Conservation (phyloP, 176 grass and related monocot species). For the Thalia dealbata region DNA sequence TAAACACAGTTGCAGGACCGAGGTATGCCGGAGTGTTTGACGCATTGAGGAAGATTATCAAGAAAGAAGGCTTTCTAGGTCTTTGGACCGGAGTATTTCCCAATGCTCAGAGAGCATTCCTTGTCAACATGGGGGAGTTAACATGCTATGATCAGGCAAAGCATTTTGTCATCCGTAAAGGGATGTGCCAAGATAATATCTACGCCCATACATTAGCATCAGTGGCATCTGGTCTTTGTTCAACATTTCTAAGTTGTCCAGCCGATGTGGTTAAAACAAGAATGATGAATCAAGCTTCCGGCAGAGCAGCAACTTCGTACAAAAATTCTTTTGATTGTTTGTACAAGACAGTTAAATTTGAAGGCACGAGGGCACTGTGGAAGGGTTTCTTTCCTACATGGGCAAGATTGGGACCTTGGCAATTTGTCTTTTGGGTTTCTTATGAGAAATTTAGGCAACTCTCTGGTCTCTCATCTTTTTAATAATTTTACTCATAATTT, state of each 20-base stretch:
- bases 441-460: slow-evolving; percentile 52
- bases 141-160: slow-evolving; percentile 79
- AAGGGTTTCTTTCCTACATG: slow-evolving; percentile 83
- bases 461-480: slow-evolving; percentile 71
- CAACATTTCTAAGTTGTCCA: slow-evolving; percentile 64
- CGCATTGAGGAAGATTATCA: slow-evolving; percentile 56
- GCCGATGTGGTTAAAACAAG: slow-evolving; percentile 83
- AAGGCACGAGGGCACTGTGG: slow-evolving; percentile 54
- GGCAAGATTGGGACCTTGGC: slow-evolving; percentile 81
- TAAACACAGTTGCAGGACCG: slow-evolving; percentile 36
- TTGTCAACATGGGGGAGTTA: slow-evolving; percentile 85
- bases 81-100: slow-evolving; percentile 65
- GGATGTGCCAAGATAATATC: slow-evolving; percentile 54
- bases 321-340: slow-evolving; percentile 81
- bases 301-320: slow-evolving; percentile 31
- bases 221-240: slow-evolving; percentile 45
- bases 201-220: slow-evolving; percentile 67
- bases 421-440: slow-evolving; percentile 92
- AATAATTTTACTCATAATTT: slow-evolving; percentile 9
- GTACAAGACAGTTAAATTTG: slow-evolving; percentile 49
- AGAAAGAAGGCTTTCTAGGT: slow-evolving; percentile 38
- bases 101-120: slow-evolving; percentile 75
- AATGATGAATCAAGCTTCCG: slow-evolving; percentile 65
- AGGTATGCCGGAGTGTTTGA: slow-evolving; percentile 42
- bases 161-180: slow-evolving; percentile 44